Conservation (phyloP, 2,329 filamentous ascomycete species). For the Cytospora mali region DNA sequence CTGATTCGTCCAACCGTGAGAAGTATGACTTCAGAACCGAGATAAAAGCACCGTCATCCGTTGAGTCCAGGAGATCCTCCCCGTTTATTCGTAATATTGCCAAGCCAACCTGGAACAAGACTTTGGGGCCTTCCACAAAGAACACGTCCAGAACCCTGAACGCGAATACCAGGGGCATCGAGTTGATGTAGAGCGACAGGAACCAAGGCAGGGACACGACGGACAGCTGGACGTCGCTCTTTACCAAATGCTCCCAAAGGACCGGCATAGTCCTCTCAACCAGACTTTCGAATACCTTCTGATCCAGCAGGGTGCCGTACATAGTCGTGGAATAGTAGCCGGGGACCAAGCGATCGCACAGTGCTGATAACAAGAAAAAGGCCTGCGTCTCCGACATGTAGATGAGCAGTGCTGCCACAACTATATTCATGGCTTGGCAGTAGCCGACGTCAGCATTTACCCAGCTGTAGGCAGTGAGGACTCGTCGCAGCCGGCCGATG, state of each 20-base stretch:
- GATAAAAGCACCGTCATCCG: conserved; percentile 95
- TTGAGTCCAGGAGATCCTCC: conserved; percentile 88
- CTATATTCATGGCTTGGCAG: conserved; percentile 99
- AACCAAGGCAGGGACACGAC: conserved; percentile 99
- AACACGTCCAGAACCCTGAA: conserved; percentile 97
- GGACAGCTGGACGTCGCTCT: conserved; percentile 94
- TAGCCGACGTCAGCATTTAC: conserved; percentile 94
- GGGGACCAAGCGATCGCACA: conserved; percentile 90
- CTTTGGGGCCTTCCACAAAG: conserved; percentile 96
- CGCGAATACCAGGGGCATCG: conserved; percentile 96
- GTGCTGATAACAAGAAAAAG: conserved; percentile 87
- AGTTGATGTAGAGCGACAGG: conserved; percentile 97
- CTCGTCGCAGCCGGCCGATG: conserved; percentile 83
- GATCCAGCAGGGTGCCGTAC: conserved; percentile 96
- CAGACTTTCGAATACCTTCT: conserved; percentile 94
- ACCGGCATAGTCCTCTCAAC: conserved; percentile 99
- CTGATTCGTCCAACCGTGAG: conserved; percentile 87
- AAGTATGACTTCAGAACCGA: conserved; percentile 96
- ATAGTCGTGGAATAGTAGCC: conserved; percentile 99
- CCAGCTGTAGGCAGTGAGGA: conserved; percentile 98
- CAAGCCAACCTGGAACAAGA: conserved; percentile 93
- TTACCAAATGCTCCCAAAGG: conserved; percentile 96
- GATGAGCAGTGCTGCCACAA: conserved; percentile 95
- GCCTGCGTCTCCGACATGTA: conserved; percentile 97
- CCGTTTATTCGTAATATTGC: conserved; percentile 98